Evolutionary conservation across 75 land plant species (phyloP).

Genomic region (Picea sitchensis): DNA sequence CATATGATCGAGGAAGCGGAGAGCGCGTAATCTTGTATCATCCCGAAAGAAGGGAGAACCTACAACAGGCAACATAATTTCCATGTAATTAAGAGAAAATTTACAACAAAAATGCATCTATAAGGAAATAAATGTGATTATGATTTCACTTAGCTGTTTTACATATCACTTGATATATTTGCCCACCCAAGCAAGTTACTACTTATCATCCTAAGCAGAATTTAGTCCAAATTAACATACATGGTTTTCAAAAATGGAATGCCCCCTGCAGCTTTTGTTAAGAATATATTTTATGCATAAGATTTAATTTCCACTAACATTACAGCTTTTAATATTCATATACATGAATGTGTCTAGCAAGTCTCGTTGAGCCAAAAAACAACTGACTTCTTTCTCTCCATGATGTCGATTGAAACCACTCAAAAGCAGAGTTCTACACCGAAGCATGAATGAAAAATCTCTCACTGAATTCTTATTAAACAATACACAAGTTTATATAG

Average conservation of each 20-base stretch:
- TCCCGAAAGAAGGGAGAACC: conserved; percentile 93
- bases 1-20: conserved; percentile 97
- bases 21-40: conserved; percentile 96
- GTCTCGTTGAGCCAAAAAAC: too few species aligned
- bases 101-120: not conserved
- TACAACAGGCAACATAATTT: conserved; percentile 20
- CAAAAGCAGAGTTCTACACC: too few species aligned
- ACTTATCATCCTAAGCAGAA: not conserved
- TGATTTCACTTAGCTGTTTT: not conserved
- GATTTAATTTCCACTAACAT: too few species aligned
- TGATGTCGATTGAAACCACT: too few species aligned
- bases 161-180: not conserved
- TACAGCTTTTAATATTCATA: too few species aligned
- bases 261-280: too few species aligned
- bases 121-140: not conserved
- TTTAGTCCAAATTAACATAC: not conserved
- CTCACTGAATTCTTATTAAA: too few species aligned
- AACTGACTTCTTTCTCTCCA: too few species aligned
- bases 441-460: too few species aligned
- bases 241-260: not conserved
- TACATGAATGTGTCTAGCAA: too few species aligned
- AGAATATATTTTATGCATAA: too few species aligned
- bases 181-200: not conserved
- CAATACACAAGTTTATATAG: too few species aligned
- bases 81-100: not conserved